Evolutionary conservation across 768 basidiomycete species (phyloP), one percentile per base, ranked within the genome.

Genomic region (Pulveroboletus frians): DNA sequence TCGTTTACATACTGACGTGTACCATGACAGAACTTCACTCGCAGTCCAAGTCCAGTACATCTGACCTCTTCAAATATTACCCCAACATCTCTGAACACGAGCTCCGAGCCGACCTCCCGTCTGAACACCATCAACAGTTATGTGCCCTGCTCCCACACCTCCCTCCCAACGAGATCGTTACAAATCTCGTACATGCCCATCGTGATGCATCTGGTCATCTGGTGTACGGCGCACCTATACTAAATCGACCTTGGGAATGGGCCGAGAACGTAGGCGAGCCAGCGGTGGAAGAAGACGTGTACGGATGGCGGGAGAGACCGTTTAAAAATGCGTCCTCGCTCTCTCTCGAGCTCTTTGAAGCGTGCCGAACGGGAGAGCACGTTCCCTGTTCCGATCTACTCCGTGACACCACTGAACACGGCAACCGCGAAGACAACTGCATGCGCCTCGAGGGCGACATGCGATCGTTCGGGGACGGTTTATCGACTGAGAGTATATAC

Each of bases 221-320:
- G 5, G 60, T 80, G 3, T 70, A 73, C 51, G 74, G 77, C 17
- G 60, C 68, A 4, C 74, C 78, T 2, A 84, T 90, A 15, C 71
- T 79, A 49, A 87, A 89, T 65, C 78, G 81, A 29, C 86, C 89
- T 4, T 92, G 88, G 88, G 88, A 92, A 64, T 91, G 88, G 88
- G 79, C 83, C 7, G 88, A 92, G 65, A 80, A 84, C 60, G 59
- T 90, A 3, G 87, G 87, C 9, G 58, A 69, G 10, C 54, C 71
- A 4, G 76, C 38, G 0, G 29, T 78, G 23, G 62, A 73, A 9
- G 76, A 72, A 27, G 76, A 76, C 9, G 70, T 71, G 29, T 68
- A 74, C 21, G 65, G 66, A 23, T 71, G 73, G 44, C 60, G 57
- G 17, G 72, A 74, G 18, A 73, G 75, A 32, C 70, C 68, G 38